Base-by-base conservation (phyloP, 371 early-diverging fungal species). In the Actinomortierella wolfii region DNA sequence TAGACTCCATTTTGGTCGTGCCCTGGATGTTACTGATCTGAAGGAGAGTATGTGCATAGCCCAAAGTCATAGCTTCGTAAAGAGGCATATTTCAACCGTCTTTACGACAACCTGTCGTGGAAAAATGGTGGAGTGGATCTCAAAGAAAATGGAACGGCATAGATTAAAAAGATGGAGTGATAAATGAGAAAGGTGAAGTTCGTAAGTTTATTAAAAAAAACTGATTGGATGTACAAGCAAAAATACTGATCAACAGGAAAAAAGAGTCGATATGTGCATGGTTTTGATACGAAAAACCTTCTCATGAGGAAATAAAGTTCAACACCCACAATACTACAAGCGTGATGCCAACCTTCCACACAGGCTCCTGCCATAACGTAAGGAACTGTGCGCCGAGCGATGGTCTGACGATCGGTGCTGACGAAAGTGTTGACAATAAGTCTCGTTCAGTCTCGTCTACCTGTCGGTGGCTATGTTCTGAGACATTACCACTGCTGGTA, bases 301-400 rank as follows among this genome's bases (percentile, higher is more conserved):
- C 11, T 34, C 34, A 34, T 11, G 34, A 11, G 4, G 34, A 34
- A 34, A 34, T 34, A 34, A 34, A 53, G 50, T 63, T 68, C 34
- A 68, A 26, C 3, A 62, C 9, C 63, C 68, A 68, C 15, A 63
- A 48, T 17, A 68, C 39, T 11, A 40, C 49, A 25, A 68, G 47
- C 29, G 56, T 58, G 13, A 63, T 63, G 17, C 42, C 48, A 29
- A 68, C 63, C 41, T 63, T 68, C 63, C 68, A 62, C 15, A 26
- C n/a, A 20, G 63, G 63, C 26, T 63, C 56, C n/a, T 47, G 41
- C 68, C 63, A 68, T 0, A 68, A 40, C 5, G 23, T 51, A 34
- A 58, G 54, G 53, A 68, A 59, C 3, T 62, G 45, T 8, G 28
- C 4, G 28, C 13, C 14, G 4, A 54, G 21, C 5, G 67, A 46